These are phyloP conservation scores for Quercus phellos DNA, from an alignment of 331 rosid species.

Conservation along the genomic window DNA sequence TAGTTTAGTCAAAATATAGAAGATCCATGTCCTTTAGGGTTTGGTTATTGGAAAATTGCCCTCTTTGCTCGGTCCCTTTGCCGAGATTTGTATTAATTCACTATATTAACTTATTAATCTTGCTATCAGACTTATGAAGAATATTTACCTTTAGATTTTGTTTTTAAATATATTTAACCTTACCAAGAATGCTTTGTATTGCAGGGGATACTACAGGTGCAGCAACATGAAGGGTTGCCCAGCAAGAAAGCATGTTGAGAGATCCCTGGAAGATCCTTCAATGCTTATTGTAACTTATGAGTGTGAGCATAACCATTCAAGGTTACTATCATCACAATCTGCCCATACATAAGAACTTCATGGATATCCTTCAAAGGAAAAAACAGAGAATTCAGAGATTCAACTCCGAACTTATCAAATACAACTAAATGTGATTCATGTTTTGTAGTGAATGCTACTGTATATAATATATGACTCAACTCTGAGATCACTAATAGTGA, in stretches of 20 bases:
- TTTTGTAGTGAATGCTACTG: not conserved
- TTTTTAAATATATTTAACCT: too few species aligned
- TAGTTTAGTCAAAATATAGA: too few species aligned
- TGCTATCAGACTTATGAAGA: too few species aligned
- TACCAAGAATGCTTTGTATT: too few species aligned
- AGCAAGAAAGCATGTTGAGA: constrained; percentile 87
- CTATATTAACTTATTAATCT: too few species aligned
- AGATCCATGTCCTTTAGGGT: too few species aligned
- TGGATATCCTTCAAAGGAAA: not conserved
- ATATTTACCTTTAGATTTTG: too few species aligned
- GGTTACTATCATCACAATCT: not conserved
- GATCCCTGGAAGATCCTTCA: constrained; percentile 9
- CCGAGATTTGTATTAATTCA: too few species aligned
- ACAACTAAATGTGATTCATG: not conserved
- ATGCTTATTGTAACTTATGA: not conserved
- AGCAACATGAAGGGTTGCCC: constrained; percentile 79
- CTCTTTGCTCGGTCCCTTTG: too few species aligned
- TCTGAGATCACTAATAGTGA: not conserved
- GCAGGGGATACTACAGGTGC: constrained; percentile 81
- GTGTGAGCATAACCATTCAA: not conserved
- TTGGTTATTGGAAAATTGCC: too few species aligned
- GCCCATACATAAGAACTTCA: not conserved
- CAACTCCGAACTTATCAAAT: not conserved
- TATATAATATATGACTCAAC: not conserved
- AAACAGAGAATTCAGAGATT: not conserved